phyloP scores from a whole-genome alignment of 2,329 filamentous ascomycete species.

The Cercospora berteroae region DNA sequence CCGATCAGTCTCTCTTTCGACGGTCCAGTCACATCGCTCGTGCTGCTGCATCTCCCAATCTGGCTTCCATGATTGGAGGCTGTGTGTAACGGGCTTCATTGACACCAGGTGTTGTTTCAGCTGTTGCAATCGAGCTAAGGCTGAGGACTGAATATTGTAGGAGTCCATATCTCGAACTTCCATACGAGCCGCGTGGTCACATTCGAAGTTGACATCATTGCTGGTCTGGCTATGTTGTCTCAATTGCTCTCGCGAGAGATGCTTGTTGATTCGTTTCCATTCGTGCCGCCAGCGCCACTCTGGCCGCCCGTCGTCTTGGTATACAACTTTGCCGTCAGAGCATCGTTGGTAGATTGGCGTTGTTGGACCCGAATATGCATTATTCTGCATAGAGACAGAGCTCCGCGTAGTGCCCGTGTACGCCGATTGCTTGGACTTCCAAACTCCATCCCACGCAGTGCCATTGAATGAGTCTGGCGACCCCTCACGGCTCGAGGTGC shows the following conservation, averaged over 20 bases:
- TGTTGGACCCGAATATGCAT: neutral
- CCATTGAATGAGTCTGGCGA: neutral
- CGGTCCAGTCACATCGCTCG: constrained; percentile 15
- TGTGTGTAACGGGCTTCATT: neutral
- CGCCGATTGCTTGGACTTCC: neutral
- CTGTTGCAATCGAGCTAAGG: constrained; percentile 13
- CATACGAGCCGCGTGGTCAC: neutral
- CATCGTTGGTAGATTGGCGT: constrained; percentile 10
- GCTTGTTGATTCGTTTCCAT: constrained; percentile 12
- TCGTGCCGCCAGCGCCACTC: constrained; percentile 18
- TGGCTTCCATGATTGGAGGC: constrained; percentile 8
- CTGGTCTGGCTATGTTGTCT: neutral
- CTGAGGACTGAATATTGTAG: neutral
- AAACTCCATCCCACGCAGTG: neutral
- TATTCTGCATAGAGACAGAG: neutral
- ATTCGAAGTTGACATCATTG: neutral
- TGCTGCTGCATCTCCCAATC: constrained; percentile 15
- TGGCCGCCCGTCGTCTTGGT: constrained; percentile 8
- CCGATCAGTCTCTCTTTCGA: constrained; percentile 9
- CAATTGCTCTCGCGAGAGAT: neutral
- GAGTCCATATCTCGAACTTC: neutral
- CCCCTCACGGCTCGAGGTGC: neutral
- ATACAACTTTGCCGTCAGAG: constrained; percentile 15
- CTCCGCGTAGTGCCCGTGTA: neutral
- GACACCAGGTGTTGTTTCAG: constrained; percentile 10